Evolutionary conservation across 2,329 filamentous ascomycete genomes (phyloP), one percentile per base, ranked within the genome.

Genomic region (Cordyceps cicadae): DNA sequence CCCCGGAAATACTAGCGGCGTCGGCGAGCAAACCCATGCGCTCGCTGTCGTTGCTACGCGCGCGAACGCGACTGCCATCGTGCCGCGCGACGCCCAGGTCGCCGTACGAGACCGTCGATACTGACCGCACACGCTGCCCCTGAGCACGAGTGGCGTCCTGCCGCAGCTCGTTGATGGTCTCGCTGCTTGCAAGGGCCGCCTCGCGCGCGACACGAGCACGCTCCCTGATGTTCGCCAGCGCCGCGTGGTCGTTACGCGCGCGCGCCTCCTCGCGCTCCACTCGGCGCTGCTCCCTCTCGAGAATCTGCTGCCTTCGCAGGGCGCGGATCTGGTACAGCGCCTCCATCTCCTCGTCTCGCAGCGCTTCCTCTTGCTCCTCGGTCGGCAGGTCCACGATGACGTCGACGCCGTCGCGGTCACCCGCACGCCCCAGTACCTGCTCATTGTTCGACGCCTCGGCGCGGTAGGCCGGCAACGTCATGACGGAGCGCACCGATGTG

Each of bases 291-390:
- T 95, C 90, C 5, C 91, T 86, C 64, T 94, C 91, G 5, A 85
- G 84, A 45, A 87, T 80, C 71, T 95, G 88, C 60, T 84, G 80
- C 56, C 92, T 84, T 59, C 94, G 84, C 19, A 90, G 86, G 14
- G 89, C 71, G 14, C 94, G 87, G 62, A 97, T 93, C 72, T 96
- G 91, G 72, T 96, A 97, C 46, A 97, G 75, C 0, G 89, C 85
- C 64, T 94, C 89, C 94, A 97, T 97, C 72, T 97, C 90, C 32
- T 90, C 85, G 64, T 97, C 92, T 14, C 94, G 83, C 58, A 91
- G 77, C 2, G 76, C 75, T 71, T 96, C 91, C 65, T 95, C 86
- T 59, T 92, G 88, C 56, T 96, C 90, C 9, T 79, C 81, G 0
- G 88, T 90, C 0, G 92, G 92, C 65, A 89, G 85, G 71, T 97